Evolutionary conservation across 2,329 filamentous ascomycete species (phyloP), one percentile per base, ranked within the genome.

Genomic region (Incumbomyces delicatus): DNA sequence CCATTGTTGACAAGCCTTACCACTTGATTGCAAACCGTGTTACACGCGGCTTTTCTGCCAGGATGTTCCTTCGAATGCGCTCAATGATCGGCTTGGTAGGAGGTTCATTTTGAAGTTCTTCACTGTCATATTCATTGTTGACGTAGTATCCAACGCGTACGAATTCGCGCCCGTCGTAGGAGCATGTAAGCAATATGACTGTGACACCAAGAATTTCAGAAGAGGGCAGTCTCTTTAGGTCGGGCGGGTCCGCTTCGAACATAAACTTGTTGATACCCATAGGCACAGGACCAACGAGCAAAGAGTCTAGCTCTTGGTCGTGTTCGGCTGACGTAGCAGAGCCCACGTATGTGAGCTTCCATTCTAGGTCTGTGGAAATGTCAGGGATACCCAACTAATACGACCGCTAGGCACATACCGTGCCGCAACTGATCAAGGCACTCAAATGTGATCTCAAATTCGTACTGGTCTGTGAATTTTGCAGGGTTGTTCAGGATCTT

Each of bases 1-100:
- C 17, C 7, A 20, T 18, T 44, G 10, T 4, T 29, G 14, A 10
- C 8, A 34, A 13, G 22, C 40, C 78, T 49, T 76, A 95, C 92
- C 92, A 98, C 72, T 98, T 98, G 71, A 98, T 98, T 37, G 89
- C 88, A 63, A 98, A 98, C 54, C 92, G 81, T 27, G 92, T 98
- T 43, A 98, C 92, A 67, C 92, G 81, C 11, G 92, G 92, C 78
- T 98, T 98, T 71, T 96, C 90, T 2, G 89, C 88, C 32, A 98
- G 78, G 42, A 98, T 86, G 62, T 94, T 95, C 58, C 94, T 83
- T 56, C 80, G 80, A 53, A 98, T 87, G 61, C 88, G 87, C 64
- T 98, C 94, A 54, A 96, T 83, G 57, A 94, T 76, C 33, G 89
- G 89, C 73, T 95, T 95, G 48, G 87, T 76, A 6, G 92, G 92